Evolutionary conservation across 2,329 filamentous ascomycete species (phyloP).

Genomic region (Penicillium janthinellum): DNA sequence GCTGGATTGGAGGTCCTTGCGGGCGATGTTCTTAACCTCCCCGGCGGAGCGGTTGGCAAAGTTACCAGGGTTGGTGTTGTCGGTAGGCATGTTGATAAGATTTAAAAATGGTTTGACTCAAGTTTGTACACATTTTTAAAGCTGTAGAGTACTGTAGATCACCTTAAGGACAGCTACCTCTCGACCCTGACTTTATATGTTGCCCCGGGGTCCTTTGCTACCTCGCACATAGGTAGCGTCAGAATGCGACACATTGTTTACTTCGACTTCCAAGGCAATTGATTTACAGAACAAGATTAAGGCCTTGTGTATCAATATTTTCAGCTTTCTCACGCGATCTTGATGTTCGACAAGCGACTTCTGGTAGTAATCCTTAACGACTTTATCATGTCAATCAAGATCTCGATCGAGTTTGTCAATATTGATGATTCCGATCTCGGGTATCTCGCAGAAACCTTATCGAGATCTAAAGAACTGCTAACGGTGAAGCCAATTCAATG

Average conservation of each 20-base stretch:
- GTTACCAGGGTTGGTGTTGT: conserved; percentile 42
- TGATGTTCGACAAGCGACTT: neutral
- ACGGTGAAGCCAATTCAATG: neutral
- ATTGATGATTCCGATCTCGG: neutral
- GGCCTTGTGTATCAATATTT: neutral
- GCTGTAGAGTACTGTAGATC: neutral
- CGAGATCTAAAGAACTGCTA: neutral
- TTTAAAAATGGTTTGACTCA: too few species aligned
- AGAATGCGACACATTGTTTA: neutral
- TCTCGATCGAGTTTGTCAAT: neutral
- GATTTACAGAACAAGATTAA: neutral
- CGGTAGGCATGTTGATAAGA: neutral
- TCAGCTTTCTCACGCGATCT: neutral
- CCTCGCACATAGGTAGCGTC: neutral
- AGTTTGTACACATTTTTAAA: neutral
- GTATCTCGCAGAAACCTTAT: neutral
- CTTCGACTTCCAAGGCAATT: too few species aligned
- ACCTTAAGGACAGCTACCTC: too few species aligned
- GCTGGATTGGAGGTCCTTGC: conserved; percentile 38
- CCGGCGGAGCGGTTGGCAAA: conserved; percentile 48
- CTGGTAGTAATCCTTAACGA: neutral
- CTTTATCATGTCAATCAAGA: neutral
- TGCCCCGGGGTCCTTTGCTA: too few species aligned
- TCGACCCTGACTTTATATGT: too few species aligned
- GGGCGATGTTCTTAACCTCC: conserved; percentile 48